Conservation (phyloP, 2,329 filamentous ascomycete genomes). For the Venturia pyrina region DNA sequence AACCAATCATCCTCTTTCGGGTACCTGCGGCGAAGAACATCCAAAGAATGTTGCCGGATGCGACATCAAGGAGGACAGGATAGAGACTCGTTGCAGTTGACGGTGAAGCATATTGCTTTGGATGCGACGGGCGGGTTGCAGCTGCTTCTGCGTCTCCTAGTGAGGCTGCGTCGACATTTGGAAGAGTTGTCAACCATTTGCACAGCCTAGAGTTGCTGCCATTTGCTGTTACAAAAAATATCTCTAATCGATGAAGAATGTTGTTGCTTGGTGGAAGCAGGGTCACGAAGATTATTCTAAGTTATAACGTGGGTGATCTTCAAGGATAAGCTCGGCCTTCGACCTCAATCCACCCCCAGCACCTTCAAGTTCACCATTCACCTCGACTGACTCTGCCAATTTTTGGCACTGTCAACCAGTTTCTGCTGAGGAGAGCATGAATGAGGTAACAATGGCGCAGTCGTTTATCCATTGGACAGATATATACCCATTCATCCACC, state of each 20-base stretch:
- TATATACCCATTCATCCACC: too few species aligned
- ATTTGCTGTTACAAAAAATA: neutral
- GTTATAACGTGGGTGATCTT: too few species aligned
- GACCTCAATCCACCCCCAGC: too few species aligned
- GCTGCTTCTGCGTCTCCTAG: neutral
- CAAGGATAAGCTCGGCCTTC: too few species aligned
- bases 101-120: neutral
- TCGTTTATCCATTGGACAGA: too few species aligned
- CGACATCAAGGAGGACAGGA: neutral
- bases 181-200: neutral
- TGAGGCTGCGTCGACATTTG: neutral
- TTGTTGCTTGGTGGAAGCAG: too few species aligned
- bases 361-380: too few species aligned
- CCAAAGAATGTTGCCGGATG: neutral
- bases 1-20: constrained; percentile 29
- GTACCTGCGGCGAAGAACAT: neutral
- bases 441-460: too few species aligned
- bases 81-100: neutral
- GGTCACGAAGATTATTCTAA: too few species aligned
- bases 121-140: neutral
- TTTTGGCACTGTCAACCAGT: too few species aligned
- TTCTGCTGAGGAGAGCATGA: too few species aligned
- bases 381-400: too few species aligned
- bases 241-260: neutral
- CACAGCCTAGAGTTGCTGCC: neutral